These are phyloP conservation scores for Solanum chiquidenum DNA, from an alignment of 257 asterid species.

Conservation along the genomic window DNA sequence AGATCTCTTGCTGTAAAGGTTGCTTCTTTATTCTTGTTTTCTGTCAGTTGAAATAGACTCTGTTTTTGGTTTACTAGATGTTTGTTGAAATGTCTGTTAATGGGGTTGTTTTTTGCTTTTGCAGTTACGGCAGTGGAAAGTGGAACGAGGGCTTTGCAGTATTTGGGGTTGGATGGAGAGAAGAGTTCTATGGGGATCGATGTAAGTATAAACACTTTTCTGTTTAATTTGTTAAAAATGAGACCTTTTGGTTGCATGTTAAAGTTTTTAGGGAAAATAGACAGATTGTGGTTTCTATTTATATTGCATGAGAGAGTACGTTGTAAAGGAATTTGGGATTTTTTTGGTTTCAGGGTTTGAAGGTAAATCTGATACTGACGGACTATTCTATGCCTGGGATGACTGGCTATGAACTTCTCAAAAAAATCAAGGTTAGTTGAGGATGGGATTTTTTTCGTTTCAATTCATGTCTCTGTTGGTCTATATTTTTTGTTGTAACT, in stretches of 20 bases:
- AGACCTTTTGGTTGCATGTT: neutral
- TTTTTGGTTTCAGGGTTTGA: constrained; percentile 40
- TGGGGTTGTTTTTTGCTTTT: neutral
- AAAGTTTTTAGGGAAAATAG: neutral
- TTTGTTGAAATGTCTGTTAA: neutral
- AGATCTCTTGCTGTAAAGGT: constrained; percentile 78
- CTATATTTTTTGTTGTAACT: neutral
- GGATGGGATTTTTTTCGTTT: neutral
- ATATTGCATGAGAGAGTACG: neutral
- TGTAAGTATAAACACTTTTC: constrained; percentile 22
- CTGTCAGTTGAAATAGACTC: neutral
- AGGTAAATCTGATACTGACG: constrained; percentile 74
- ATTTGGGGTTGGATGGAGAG: constrained; percentile 79
- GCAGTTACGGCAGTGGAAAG: constrained; percentile 91
- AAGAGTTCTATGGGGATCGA: constrained; percentile 43
- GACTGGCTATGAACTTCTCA: constrained; percentile 93
- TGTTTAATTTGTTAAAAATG: neutral
- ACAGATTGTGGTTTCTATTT: neutral
- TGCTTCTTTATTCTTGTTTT: neutral
- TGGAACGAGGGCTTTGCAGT: constrained; percentile 80
- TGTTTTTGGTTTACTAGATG: neutral
- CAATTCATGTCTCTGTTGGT: neutral
- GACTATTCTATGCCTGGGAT: constrained; percentile 99
- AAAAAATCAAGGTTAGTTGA: constrained; percentile 66
- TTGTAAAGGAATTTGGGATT: neutral